Evolutionary conservation across 345 rosid species (phyloP), one percentile per base, ranked within the genome.

Genomic region (Acer saccharum): DNA sequence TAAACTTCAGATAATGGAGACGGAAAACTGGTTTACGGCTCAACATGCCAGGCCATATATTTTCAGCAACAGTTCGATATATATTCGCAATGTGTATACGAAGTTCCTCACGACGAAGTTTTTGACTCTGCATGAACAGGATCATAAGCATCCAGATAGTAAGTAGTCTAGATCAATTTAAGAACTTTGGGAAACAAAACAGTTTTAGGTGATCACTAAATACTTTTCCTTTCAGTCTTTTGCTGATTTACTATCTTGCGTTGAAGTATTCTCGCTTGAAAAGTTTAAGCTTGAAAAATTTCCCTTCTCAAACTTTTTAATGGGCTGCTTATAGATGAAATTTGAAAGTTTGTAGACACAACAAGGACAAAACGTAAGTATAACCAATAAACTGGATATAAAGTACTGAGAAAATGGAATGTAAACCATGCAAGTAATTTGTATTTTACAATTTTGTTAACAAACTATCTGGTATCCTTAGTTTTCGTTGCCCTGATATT

Each of bases 41-140:
- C 84, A 96, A 85, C 94, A 89, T 86, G 75, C 98, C 95, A 76
- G 98, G 99, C 99, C 99, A 96, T 82, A 96, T 86, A 82, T 88
- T 91, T 86, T 96, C 99, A 74, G 99, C 91, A 78, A 96, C 92
- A 67, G 90, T 89, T 48, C 95, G 92, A 78, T 92, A 96, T 78
- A 96, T 96, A 83, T 89, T 96, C 60, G 98, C 97, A 61, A 94
- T 87, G 80, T 94, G 97, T 41, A 81, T 79, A 29, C 97, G 97
- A 69, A 96, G 94, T 79, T 96, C 99, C 81, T 96, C 99, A 65
- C 97, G 94, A 39, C 99, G 98, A 80, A 88, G 84, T 83, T 90
- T 96, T 79, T 92, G 98, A 84, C 88, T 88, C 98, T 96, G 93
- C 85, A 81, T 69, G 60, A 79, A 76, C 66, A 79, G 71, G 50